phyloP scores from a whole-genome alignment of 1,284 basidiomycete genomes.

The Ustilago esculenta region DNA sequence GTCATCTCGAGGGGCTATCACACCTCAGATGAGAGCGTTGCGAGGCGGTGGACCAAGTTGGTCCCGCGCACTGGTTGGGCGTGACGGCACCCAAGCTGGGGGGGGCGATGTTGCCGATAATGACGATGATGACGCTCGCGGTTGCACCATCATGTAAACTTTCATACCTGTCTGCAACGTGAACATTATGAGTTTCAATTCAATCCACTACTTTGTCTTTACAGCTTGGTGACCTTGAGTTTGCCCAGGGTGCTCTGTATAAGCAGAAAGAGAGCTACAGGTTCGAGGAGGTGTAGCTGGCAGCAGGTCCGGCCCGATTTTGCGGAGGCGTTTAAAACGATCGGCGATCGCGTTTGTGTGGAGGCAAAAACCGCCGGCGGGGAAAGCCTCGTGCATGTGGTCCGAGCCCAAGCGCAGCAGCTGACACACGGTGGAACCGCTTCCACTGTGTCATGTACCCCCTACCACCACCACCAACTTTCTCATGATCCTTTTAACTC shows the following conservation, averaged over 20 bases:
- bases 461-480: background rate
- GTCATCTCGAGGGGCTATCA: background rate
- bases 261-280: too few relatives aligned
- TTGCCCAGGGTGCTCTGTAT: too few relatives aligned
- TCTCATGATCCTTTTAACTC: background rate
- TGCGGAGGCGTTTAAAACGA: background rate
- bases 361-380: too few relatives aligned
- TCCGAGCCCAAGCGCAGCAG: too few relatives aligned
- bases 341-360: background rate
- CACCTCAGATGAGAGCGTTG: background rate
- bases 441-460: background rate
- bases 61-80: constrained; percentile 9
- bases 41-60: constrained; percentile 4
- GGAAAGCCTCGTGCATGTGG: too few relatives aligned
- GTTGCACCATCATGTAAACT: constrained; percentile 35
- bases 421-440: background rate
- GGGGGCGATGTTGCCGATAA: constrained; percentile 13
- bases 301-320: background rate
- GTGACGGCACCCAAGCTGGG: too few relatives aligned
- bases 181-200: too few relatives aligned
- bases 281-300: too few relatives aligned
- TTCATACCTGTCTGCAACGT: background rate
- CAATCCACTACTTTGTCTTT: too few relatives aligned
- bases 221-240: too few relatives aligned
- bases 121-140: constrained; percentile 42